phyloP scores from a whole-genome alignment of 2,329 filamentous ascomycete genomes.

The Exophiala viscosa region DNA sequence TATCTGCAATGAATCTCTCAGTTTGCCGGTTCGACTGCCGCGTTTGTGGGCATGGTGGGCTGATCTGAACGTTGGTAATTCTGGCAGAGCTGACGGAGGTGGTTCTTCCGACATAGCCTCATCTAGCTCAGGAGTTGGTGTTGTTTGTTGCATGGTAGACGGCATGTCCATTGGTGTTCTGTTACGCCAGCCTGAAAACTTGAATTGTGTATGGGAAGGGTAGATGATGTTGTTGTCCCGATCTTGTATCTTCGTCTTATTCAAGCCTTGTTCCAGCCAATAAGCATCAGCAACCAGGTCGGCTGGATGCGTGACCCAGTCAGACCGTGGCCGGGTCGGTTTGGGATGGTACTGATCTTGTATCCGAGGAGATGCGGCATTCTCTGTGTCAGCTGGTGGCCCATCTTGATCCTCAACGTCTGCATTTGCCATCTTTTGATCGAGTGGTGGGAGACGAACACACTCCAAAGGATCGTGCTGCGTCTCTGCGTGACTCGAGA shows the following conservation, averaged over 20 bases:
- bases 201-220: constrained; percentile 27
- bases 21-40: constrained; percentile 14
- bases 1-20: constrained; percentile 21
- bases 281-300: constrained; percentile 86
- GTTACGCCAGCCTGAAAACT: constrained; percentile 30
- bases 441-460: constrained; percentile 43
- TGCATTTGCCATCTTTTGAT: constrained; percentile 9
- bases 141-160: constrained; percentile 16
- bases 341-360: constrained; percentile 41
- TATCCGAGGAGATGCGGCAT: constrained; percentile 35
- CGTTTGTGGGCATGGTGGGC: constrained; percentile 17
- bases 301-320: constrained; percentile 79
- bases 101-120: constrained; percentile 7
- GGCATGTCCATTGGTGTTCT: constrained; percentile 20
- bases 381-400: constrained; percentile 26
- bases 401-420: constrained; percentile 30
- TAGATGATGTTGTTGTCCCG: constrained; percentile 70
- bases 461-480: constrained; percentile 45
- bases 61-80: constrained; percentile 27
- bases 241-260: constrained; percentile 79
- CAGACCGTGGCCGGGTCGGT: constrained; percentile 68
- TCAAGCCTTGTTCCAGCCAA: constrained; percentile 79
- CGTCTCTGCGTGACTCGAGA: constrained; percentile 45
- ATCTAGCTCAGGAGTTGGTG: constrained; percentile 10
- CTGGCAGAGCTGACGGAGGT: constrained; percentile 24